Conservation (phyloP, 2,329 filamentous ascomycete genomes). For the Fusarium aywerte region DNA sequence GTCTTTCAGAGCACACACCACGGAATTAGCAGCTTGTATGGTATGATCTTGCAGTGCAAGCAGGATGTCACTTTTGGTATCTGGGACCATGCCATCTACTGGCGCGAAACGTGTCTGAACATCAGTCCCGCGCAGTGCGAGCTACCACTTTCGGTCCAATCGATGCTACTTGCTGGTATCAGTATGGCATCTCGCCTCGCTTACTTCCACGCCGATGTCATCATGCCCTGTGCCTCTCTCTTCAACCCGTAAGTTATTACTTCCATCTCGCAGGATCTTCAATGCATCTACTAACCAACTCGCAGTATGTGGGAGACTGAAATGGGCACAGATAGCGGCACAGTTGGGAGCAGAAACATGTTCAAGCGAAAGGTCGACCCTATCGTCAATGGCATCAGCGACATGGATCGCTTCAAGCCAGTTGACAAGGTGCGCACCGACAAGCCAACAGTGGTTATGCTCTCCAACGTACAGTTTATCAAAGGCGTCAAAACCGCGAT, state of each 20-base stretch:
- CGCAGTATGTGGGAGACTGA: slow-evolving; percentile 36
- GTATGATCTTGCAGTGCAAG: slow-evolving; percentile 30
- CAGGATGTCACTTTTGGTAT: slow-evolving; percentile 36
- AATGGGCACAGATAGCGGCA: slow-evolving; percentile 32
- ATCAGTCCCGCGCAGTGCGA: slow-evolving; percentile 34
- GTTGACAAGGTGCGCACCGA: slow-evolving; percentile 35
- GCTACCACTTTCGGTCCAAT: slow-evolving; percentile 32
- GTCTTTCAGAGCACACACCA: slow-evolving; percentile 40
- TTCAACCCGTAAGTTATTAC: slow-evolving; percentile 31
- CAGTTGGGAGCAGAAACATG: slow-evolving; percentile 24
- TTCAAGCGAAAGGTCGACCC: slow-evolving; percentile 37
- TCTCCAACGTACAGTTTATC: slow-evolving; percentile 39
- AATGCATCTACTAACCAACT: not conserved
- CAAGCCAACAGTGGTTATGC: slow-evolving; percentile 35
- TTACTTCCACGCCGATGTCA: slow-evolving; percentile 38
- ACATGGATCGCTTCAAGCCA: slow-evolving; percentile 34
- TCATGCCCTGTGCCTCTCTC: slow-evolving; percentile 36
- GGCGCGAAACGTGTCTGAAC: slow-evolving; percentile 37
- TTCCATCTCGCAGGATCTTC: not conserved
- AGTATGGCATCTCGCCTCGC: slow-evolving; percentile 34
- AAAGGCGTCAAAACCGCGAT: slow-evolving; percentile 38
- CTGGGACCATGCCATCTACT: slow-evolving; percentile 38
- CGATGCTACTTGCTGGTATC: slow-evolving; percentile 33
- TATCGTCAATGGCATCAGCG: slow-evolving; percentile 38
- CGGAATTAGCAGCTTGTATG: slow-evolving; percentile 36